Conservation (phyloP, 257 asterid species). For the Handroanthus guayacan region DNA sequence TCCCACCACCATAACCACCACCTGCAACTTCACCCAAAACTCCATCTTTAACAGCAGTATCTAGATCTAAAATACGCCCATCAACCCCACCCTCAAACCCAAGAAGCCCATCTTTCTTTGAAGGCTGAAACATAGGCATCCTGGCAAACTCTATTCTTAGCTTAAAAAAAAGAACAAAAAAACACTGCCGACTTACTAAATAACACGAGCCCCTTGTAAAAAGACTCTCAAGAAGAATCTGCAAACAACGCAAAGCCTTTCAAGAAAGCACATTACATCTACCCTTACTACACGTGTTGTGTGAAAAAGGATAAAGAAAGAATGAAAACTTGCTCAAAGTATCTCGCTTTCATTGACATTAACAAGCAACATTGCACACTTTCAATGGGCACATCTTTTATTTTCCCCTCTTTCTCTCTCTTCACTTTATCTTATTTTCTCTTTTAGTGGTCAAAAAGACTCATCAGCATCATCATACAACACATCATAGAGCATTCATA, state of each 20-base stretch:
- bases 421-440: constrained; percentile 55
- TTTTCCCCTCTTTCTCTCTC: constrained; percentile 30
- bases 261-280: constrained; percentile 48
- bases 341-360: constrained; percentile 59
- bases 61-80: constrained; percentile 59
- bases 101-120: constrained; percentile 47
- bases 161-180: background rate
- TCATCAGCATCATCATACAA: constrained; percentile 52
- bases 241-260: constrained; percentile 22
- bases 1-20: constrained; percentile 42
- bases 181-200: constrained; percentile 3
- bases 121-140: constrained; percentile 68
- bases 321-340: constrained; percentile 42
- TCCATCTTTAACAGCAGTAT: constrained; percentile 55
- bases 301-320: constrained; percentile 39
- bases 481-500: constrained; percentile 54
- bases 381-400: constrained; percentile 44
- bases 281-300: constrained; percentile 37
- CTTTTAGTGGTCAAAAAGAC: constrained; percentile 63
- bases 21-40: constrained; percentile 49
- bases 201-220: constrained; percentile 29
- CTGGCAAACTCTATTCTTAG: constrained; percentile 30
- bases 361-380: constrained; percentile 54
- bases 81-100: constrained; percentile 52
- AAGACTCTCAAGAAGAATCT: constrained; percentile 35